Evolutionary conservation across 768 basidiomycete species (phyloP).

Genomic region (Calvatia gigantea): DNA sequence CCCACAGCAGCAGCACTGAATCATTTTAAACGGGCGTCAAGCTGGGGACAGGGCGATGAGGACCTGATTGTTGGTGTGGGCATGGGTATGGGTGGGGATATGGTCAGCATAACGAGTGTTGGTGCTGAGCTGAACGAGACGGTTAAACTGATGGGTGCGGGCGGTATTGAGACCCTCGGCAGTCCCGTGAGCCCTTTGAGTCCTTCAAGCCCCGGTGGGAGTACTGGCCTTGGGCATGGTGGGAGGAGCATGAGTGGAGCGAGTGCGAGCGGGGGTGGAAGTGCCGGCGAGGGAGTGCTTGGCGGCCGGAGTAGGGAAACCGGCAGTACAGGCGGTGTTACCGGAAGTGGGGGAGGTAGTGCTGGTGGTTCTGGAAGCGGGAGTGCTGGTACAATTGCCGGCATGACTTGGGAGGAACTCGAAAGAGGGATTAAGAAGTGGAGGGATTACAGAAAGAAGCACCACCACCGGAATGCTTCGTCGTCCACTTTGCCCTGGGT

Average conservation of each 20-base stretch:
- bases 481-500: conserved; percentile 7
- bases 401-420: not conserved
- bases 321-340: too few relatives aligned
- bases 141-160: conserved; percentile 17
- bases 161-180: conserved; percentile 14
- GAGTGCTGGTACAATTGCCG: not conserved
- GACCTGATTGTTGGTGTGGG: conserved; percentile 25
- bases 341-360: not conserved
- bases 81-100: conserved; percentile 15
- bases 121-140: conserved; percentile 35
- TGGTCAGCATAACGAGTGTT: conserved; percentile 31
- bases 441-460: not conserved
- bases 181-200: conserved; percentile 4
- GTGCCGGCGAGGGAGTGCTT: too few relatives aligned
- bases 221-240: not conserved
- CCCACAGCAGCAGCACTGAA: not conserved
- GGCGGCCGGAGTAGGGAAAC: too few relatives aligned
- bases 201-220: not conserved
- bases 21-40: conserved; percentile 47
- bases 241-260: too few relatives aligned
- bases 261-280: not conserved
- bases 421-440: not conserved
- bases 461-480: not conserved
- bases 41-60: conserved; percentile 56
- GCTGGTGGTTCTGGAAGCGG: not conserved